Evolutionary conservation across 2,329 filamentous ascomycete species (phyloP), one percentile per base, ranked within the genome.

Genomic region (Stagonosporopsis chrysanthemi): DNA sequence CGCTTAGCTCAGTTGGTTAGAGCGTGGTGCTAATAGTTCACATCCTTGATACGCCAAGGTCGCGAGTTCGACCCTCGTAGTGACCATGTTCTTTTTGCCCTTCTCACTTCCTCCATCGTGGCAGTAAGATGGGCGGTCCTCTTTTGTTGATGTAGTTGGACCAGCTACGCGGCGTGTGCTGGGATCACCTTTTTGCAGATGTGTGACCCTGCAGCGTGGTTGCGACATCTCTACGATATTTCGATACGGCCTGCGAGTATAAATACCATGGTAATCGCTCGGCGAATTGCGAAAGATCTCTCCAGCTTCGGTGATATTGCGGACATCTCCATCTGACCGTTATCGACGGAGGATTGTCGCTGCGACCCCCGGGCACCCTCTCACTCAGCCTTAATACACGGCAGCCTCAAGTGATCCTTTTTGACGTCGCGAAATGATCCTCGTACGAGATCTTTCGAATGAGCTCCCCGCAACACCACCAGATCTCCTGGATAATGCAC

Each of bases 1-100:
- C 55, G 55, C 48, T 58, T 58, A 58, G 55, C 55, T 58, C 55
- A 58, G 55, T 58, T 58, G 55, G 55, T 58, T 58, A 58, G 55
- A 58, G 55, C 55, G 55, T 58, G 55, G 55, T 58, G 55, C 55
- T 58, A 58, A 58, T 58, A 55, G 44, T 26, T 49, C 15, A 38
- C 44, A 48, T 53, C 44, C 44, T 55, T 49, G 44, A 49, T 47
- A 58, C 55, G 55, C 55, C 55, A 58, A 58, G 55, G 55, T 54
- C 55, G 55, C 55, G 55, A 58, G 55, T 58, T 58, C 55, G 55
- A 58, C 55, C 55, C 55, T 58, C 55, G 55, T 58, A 58, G 49
- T 58, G 55, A 58, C 55, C 55, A 26, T 14, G 31, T 43, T 44
- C 33, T 58, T 53, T 58, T 58, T 58, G 49, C 49, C 28, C 11